A percentile compares a stretch with the other conserved stretches of the same genome.
Conservation (phyloP, 225 moss, liverwort and hornwort species). For the Sphagnum tenellum region DNA sequence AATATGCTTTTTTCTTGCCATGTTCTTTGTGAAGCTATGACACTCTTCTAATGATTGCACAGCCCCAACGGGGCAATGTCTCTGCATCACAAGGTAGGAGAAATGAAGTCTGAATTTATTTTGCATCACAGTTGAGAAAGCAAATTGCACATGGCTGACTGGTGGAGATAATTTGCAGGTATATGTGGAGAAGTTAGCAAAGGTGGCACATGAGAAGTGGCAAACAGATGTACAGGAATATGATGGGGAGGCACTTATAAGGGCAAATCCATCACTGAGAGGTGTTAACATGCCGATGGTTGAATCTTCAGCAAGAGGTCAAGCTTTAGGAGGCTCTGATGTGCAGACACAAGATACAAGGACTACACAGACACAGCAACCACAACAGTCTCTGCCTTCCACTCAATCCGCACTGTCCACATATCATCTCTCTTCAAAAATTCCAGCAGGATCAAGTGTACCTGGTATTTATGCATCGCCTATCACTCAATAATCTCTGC, state of each 20-base stretch:
- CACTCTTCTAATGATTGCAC: no score
- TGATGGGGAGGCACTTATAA: constrained; percentile 1
- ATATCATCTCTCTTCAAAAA: background rate
- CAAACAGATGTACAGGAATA: background rate
- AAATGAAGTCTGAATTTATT: no score
- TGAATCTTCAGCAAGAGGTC: background rate
- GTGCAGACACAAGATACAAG: background rate
- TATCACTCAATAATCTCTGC: no score
- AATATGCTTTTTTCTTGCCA: no score
- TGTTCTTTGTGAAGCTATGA: no score
- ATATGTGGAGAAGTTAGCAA: background rate
- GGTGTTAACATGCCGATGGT: background rate
- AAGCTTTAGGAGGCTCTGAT: background rate
- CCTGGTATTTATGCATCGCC: no score
- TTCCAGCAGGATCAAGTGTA: background rate
- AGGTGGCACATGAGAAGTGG: background rate
- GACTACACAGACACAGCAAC: no score
- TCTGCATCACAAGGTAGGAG: no score
- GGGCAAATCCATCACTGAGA: background rate
- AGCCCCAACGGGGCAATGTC: no score
- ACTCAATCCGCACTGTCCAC: background rate
- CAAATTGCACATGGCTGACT: no score
- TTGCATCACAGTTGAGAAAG: no score
- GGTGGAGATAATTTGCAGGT: background rate
- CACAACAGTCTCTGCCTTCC: background rate